Percentiles rank a stretch among this genome's conserved stretches.
Evolutionary conservation across 1,284 basidiomycete species (phyloP).

Genomic region (Sanghuangporus weigelae): DNA sequence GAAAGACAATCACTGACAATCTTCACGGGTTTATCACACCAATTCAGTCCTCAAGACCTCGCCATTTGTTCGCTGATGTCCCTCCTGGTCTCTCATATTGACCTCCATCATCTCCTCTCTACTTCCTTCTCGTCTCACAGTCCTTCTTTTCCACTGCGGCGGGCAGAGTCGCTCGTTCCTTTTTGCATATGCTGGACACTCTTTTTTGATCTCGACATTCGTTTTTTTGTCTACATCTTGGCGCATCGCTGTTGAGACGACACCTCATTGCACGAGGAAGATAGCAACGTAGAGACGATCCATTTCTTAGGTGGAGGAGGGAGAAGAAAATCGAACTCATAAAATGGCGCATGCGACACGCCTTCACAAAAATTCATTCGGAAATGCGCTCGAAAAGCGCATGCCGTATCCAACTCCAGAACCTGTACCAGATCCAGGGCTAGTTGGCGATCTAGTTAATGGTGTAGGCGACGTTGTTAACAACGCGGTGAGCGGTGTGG

Average conservation of each 20-base stretch:
- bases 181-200: neutral
- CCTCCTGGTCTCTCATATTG: neutral
- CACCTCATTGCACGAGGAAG: neutral
- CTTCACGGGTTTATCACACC: neutral
- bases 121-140: neutral
- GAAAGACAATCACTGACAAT: neutral
- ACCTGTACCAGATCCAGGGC: neutral
- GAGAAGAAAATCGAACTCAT: neutral
- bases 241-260: neutral
- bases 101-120: neutral
- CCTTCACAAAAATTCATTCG: neutral
- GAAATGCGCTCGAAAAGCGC: neutral
- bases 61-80: neutral
- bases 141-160: neutral
- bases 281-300: neutral
- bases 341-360: neutral
- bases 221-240: neutral
- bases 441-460: neutral
- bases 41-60: neutral
- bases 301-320: neutral
- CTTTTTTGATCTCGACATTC: neutral
- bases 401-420: neutral
- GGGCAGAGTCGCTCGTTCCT: neutral
- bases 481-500: neutral
- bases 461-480: neutral